phyloP scores from a whole-genome alignment of 1,284 basidiomycete species.

The Pseudozyma flocculosa region DNA sequence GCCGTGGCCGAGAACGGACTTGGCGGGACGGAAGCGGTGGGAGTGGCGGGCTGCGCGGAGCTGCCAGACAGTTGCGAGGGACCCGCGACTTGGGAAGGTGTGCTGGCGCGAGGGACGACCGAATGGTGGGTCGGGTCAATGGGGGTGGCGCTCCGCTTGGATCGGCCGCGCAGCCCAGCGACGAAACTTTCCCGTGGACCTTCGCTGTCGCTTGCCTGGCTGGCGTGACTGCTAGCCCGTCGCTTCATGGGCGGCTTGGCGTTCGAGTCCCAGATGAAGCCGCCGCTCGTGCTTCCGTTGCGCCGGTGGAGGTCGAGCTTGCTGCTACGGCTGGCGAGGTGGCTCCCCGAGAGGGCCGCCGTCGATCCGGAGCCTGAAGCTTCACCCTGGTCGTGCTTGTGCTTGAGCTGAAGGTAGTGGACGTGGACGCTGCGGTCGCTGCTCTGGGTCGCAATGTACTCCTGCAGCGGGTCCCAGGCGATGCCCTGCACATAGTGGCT shows the following conservation, averaged over 20 bases:
- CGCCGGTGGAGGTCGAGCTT: conserved; percentile 45
- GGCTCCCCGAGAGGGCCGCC: conserved; percentile 13
- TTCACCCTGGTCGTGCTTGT: conserved; percentile 12
- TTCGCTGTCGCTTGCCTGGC: conserved; percentile 44
- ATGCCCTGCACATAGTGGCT: conserved; percentile 57
- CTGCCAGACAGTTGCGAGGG: no score
- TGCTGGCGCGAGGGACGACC: conserved; percentile 19
- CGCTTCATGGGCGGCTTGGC: conserved; percentile 43
- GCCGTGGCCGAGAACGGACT: conserved; percentile 30
- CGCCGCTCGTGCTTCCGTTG: conserved; percentile 28
- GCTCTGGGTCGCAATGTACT: conserved; percentile 55
- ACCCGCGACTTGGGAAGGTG: conserved; percentile 16
- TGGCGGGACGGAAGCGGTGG: conserved; percentile 29
- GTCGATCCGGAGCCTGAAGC: conserved; percentile 4
- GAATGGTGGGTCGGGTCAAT: conserved; percentile 29
- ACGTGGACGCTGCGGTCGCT: conserved; percentile 54
- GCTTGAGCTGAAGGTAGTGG: conserved; percentile 26
- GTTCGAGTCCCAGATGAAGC: conserved; percentile 40
- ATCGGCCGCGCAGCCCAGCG: conserved; percentile 35
- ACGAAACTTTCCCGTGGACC: conserved; percentile 33
- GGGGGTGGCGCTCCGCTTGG: conserved; percentile 44
- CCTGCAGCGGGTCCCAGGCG: conserved; percentile 55
- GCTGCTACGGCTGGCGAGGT: conserved; percentile 41
- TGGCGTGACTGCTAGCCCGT: conserved; percentile 48
- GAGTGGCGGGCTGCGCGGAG: conserved; percentile 25